Conservation (phyloP, 805 yeast species). For the Myxozyma nipponensis region DNA sequence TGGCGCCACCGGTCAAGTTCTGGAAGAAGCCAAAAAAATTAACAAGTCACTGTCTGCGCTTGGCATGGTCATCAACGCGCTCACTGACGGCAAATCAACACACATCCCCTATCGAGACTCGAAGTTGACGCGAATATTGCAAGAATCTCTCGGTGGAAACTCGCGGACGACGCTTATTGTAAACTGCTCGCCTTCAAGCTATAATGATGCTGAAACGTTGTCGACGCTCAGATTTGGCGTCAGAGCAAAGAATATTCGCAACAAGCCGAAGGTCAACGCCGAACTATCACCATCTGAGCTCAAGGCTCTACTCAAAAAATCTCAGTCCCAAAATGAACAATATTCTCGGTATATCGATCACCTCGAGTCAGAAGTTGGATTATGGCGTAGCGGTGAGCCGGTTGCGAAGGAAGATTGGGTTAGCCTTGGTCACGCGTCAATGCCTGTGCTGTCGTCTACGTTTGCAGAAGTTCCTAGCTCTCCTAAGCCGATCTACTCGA, state of each 20-base stretch:
- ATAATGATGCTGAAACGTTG: conserved; percentile 59
- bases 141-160: conserved; percentile 79
- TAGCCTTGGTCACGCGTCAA: background rate
- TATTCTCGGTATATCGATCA: conserved; percentile 37
- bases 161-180: conserved; percentile 70
- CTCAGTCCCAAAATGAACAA: conserved; percentile 36
- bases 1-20: conserved; percentile 68
- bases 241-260: conserved; percentile 64
- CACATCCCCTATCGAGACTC: conserved; percentile 78
- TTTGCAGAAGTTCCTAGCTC: conserved; percentile 7
- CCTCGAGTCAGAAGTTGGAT: conserved; percentile 43
- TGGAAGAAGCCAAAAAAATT: conserved; percentile 81
- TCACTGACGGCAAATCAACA: conserved; percentile 62
- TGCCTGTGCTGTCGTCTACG: conserved; percentile 9
- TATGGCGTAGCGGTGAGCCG: conserved; percentile 39
- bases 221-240: conserved; percentile 72
- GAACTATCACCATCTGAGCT: conserved; percentile 53
- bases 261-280: conserved; percentile 59
- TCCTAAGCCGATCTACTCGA: conserved; percentile 1
- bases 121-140: conserved; percentile 69
- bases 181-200: conserved; percentile 62
- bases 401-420: conserved; percentile 34
- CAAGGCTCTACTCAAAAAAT: conserved; percentile 38
- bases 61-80: conserved; percentile 75
- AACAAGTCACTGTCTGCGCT: conserved; percentile 72